Base-by-base conservation (phyloP, 208 protist genomes). In the Crithidia sp. region DNA sequence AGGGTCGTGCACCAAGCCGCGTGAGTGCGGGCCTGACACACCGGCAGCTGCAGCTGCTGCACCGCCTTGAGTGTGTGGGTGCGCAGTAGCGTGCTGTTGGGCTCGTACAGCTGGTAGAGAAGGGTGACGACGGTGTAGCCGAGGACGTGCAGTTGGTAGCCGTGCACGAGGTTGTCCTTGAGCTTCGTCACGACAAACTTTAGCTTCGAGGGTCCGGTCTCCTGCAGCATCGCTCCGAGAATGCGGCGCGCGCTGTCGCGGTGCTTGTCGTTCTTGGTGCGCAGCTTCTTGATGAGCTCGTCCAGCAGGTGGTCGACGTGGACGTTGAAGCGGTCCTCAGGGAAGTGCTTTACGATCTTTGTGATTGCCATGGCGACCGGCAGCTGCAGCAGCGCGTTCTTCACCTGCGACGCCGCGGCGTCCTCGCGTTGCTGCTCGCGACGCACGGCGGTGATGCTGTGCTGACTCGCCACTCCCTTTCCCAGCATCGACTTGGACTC, bases 81-180 rank as follows among this genome's bases (percentile, higher is more conserved):
- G 8, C 55, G 72, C 52, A 90, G 49, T 4, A 90, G 75, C n/a
- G 67, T 67, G 64, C 83, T 86, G 36, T 93, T 83, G 4, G 90
- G 93, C 66, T 95, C 93, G 80, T 94, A 95, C n/a, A 97, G 79
- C 53, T 93, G 87, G 73, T 92, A 87, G 39, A 97, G 83, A 39
- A 96, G 80, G 36, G 91, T 93, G 44, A 96, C 94, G 45, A 97
- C 79, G 40, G 94, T 97, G 82, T 96, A 97, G 40, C 94, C 94
- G 40, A 97, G 82, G 36, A 97, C 91, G 76, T 97, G 94, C 28
- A 97, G 81, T 81, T 97, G 94, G 75, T 97, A 97, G 59, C 94
- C 94, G 63, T 97, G 91, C 5, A 96, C 86, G 45, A 97, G 70
- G 68, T 94, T 88, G 79, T 94, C 90, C 74, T 88, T 84, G 12